phyloP scores from a whole-genome alignment of 352 stramenopile species.

The Phytophthora boehmeriae region DNA sequence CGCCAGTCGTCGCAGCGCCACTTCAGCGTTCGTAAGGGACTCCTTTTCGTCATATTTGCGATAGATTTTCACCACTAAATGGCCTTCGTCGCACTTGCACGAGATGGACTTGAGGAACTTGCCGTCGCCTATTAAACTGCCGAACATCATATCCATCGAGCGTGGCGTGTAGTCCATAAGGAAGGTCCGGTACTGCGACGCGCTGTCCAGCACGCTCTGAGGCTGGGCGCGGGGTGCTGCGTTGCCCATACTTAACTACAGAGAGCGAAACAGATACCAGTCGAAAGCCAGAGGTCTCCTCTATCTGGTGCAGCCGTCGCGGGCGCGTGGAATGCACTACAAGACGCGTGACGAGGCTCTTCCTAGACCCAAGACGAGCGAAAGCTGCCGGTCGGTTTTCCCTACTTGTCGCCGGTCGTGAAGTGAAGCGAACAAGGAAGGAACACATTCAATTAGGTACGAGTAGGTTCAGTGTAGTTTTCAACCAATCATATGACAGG shows the following conservation, averaged over 20 bases:
- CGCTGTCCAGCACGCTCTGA: conserved; percentile 77
- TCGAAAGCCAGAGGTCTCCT: conserved; percentile 2
- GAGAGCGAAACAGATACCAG: background rate
- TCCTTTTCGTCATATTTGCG: conserved; percentile 83
- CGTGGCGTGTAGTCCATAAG: conserved; percentile 87
- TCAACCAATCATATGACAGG: conserved; percentile 1
- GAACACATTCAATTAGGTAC: conserved; percentile 2
- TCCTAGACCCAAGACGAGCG: background rate
- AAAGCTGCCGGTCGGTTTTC: conserved; percentile 21
- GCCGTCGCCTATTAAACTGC: conserved; percentile 82
- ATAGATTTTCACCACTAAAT: conserved; percentile 90
- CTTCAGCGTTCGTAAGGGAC: conserved; percentile 59
- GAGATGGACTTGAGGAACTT: conserved; percentile 92
- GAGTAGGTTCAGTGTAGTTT: background rate
- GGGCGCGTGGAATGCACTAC: background rate
- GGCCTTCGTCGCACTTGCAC: conserved; percentile 87
- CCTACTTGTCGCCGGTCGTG: conserved; percentile 27
- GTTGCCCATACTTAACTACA: conserved; percentile 66
- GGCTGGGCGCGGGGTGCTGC: conserved; percentile 80
- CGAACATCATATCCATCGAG: conserved; percentile 88
- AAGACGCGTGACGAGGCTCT: conserved; percentile 8
- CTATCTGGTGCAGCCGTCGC: conserved; percentile 9
- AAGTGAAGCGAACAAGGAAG: conserved; percentile 10
- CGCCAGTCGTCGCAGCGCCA: conserved; percentile 57
- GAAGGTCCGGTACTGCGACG: conserved; percentile 88